Evolutionary conservation across 1,139 yeast species (phyloP).

Genomic region (Kurtzmaniella quercitrusa): DNA sequence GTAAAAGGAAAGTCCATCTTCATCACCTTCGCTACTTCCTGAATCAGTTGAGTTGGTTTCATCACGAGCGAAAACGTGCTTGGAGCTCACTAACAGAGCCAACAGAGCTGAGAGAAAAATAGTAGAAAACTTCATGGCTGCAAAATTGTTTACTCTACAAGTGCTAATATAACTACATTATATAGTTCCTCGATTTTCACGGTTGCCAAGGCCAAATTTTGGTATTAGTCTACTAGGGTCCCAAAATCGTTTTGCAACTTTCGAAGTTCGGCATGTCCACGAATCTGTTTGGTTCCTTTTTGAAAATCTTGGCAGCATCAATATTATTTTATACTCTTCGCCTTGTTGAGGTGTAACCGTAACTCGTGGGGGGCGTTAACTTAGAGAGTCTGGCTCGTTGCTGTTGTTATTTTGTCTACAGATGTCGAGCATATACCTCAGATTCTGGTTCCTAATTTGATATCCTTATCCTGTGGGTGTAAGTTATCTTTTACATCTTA

Average conservation of each 20-base stretch:
- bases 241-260: neutral
- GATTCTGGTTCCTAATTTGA: neutral
- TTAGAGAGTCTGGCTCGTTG: too few species aligned
- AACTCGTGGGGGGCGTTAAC: too few species aligned
- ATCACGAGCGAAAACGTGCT: neutral
- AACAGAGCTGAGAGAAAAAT: neutral
- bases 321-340: neutral
- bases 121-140: neutral
- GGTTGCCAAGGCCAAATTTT: neutral
- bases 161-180: neutral
- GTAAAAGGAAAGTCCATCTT: neutral
- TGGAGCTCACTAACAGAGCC: neutral
- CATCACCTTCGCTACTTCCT: neutral
- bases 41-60: neutral
- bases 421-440: too few species aligned
- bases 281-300: neutral
- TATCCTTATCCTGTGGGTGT: too few species aligned
- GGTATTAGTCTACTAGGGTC: neutral
- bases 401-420: too few species aligned
- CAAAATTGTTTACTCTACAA: neutral
- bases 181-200: neutral
- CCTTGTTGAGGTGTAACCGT: neutral
- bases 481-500: neutral
- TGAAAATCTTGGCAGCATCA: neutral
- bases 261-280: neutral